Conservation (phyloP, 1,139 yeast species). For the Schwanniomyces etchellsii region DNA sequence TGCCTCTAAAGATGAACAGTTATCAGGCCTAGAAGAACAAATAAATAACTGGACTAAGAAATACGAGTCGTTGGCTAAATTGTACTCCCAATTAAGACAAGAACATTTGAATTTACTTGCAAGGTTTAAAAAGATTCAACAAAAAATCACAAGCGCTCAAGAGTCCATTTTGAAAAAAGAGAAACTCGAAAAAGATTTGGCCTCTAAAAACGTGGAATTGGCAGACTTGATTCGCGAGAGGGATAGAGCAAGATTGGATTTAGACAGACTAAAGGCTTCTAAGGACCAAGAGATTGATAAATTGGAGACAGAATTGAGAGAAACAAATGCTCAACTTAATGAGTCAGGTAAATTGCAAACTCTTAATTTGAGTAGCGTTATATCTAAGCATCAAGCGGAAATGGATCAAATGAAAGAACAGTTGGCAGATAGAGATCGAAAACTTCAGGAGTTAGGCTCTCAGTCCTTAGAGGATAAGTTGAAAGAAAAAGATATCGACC, state of each 20-base stretch:
- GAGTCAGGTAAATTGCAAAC: constrained; percentile 66
- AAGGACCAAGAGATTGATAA: constrained; percentile 65
- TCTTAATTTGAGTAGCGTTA: constrained; percentile 55
- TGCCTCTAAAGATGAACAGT: constrained; percentile 71
- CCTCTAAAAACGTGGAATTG: constrained; percentile 79
- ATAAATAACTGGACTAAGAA: constrained; percentile 75
- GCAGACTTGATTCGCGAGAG: constrained; percentile 89
- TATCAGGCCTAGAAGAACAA: constrained; percentile 68
- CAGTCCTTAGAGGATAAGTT: constrained; percentile 42
- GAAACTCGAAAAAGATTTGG: constrained; percentile 75
- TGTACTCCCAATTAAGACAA: constrained; percentile 86
- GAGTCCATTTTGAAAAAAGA: constrained; percentile 86
- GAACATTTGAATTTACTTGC: constrained; percentile 80
- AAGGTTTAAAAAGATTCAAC: constrained; percentile 78
- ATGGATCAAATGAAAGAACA: constrained; percentile 37
- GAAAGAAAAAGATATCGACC: constrained; percentile 69
- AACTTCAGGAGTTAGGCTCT: constrained; percentile 16
- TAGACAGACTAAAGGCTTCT: constrained; percentile 65
- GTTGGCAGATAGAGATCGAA: constrained; percentile 22
- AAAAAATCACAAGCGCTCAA: constrained; percentile 88
- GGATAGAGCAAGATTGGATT: constrained; percentile 80
- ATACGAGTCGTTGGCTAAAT: constrained; percentile 84
- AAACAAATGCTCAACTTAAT: constrained; percentile 53
- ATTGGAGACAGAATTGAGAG: constrained; percentile 61
- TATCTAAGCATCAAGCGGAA: constrained; percentile 59